A percentile compares a stretch with the other conserved stretches of the same genome.
Evolutionary conservation across 208 protist genomes (phyloP).

Genomic region (Acanthamoeba culbertsoni): DNA sequence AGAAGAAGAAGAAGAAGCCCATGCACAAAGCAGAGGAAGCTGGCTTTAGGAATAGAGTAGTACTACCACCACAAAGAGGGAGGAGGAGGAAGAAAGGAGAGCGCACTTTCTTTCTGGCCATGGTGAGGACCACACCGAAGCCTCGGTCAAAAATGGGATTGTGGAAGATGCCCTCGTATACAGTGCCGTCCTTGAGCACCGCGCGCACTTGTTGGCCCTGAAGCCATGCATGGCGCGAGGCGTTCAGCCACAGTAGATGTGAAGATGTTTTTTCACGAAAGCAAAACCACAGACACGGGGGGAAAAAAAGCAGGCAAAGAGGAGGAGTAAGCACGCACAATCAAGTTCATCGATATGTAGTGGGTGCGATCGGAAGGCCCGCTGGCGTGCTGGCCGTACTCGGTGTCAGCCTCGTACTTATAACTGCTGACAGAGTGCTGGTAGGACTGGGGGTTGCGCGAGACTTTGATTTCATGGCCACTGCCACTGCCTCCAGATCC

Average conservation of each 20-base stretch:
- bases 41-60: too few relatives aligned
- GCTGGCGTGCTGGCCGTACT: not conserved
- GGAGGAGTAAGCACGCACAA: not conserved
- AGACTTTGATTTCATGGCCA: not conserved
- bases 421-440: not conserved
- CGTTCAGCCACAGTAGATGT: not conserved
- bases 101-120: not conserved
- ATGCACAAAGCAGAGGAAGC: too few relatives aligned
- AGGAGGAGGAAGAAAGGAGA: not conserved
- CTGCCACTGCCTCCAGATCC: not conserved
- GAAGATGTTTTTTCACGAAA: not conserved
- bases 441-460: slow-evolving; percentile 1
- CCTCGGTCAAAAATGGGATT: slow-evolving; percentile 6
- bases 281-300: not conserved
- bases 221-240: not conserved
- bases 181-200: not conserved
- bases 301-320: not conserved
- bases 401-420: not conserved
- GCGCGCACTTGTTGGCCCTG: slow-evolving; percentile 43
- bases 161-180: slow-evolving; percentile 30
- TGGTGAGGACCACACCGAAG: slow-evolving; percentile 23
- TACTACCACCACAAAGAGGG: too few relatives aligned
- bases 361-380: not conserved
- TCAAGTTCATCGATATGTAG: not conserved
- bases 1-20: too few relatives aligned